These are phyloP conservation scores for Limonomyces culmigenus DNA, from an alignment of 1,284 basidiomycete species.

Conservation along the genomic window DNA sequence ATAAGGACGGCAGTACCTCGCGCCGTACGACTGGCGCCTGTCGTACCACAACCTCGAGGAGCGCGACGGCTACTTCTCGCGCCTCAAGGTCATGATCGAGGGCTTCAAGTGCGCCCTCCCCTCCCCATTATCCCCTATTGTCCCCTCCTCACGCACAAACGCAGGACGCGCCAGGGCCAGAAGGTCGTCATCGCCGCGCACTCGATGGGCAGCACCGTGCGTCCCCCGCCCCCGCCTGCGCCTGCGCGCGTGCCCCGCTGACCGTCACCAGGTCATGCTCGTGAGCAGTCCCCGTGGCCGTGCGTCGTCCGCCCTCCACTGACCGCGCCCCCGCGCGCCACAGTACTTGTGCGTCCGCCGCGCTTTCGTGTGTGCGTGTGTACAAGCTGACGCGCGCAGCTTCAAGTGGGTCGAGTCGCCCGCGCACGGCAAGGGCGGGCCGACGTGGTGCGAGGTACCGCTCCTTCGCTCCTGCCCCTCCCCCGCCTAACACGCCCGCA, in stretches of 20 bases:
- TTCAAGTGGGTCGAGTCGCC: slow-evolving; percentile 95
- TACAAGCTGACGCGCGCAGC: slow-evolving; percentile 19
- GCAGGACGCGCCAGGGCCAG: slow-evolving; percentile 50
- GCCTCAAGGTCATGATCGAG: slow-evolving; percentile 77
- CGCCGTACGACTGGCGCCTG: slow-evolving; percentile 84
- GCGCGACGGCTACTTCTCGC: slow-evolving; percentile 86
- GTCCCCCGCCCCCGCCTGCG: no score
- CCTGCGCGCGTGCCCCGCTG: no score
- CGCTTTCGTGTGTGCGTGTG: no score
- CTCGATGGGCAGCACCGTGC: slow-evolving; percentile 74
- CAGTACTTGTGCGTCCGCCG: neutral
- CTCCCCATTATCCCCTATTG: neutral
- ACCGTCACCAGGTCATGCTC: no score
- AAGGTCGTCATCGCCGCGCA: slow-evolving; percentile 85
- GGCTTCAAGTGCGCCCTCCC: slow-evolving; percentile 45
- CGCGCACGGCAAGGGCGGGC: slow-evolving; percentile 71
- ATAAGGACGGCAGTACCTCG: slow-evolving; percentile 31
- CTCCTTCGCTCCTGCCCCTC: no score
- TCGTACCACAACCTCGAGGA: slow-evolving; percentile 87
- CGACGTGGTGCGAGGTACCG: slow-evolving; percentile 87
- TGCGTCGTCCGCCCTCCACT: no score
- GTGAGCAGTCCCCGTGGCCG: no score
- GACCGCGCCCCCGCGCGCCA: no score
- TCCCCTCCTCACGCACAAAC: slow-evolving; percentile 2
- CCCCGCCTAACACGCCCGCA: no score